Base-by-base conservation (phyloP, 257 asterid genomes). In the Solanum infundibuliforme region DNA sequence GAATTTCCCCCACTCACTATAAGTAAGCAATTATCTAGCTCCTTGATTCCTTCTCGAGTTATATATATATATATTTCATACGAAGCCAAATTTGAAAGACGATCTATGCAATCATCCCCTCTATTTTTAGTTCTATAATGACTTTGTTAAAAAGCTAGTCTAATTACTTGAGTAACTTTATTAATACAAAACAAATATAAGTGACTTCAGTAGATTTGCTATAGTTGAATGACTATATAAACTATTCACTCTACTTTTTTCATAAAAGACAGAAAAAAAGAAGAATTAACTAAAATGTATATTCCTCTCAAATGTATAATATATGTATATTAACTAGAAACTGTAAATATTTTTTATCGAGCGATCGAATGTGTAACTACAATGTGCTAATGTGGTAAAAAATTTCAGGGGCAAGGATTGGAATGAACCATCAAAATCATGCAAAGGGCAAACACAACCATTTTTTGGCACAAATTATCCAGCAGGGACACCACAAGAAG, bases 1-100 rank as follows among this genome's bases (percentile, higher is more conserved):
- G 99, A 86, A 92, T 95, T 89, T 95, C 99, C 31, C 99, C 99
- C 16, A 89, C 92, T 11, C 99, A 97, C 88, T 97, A 95, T 83
- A 83, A 84, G 98, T 97, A 93, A 92, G 98, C 60, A 46, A 12
- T 10, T 1, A 3, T 18, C n/a, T 6, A 55, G 11, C 36, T 27
- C 21, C 13, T 8, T 79, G 4, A 16, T 27, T 77, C 16, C 48
- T 77, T 77, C 14, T 41, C 18, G n/a, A 72, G 29, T 74, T 52
- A 9, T 34, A 71, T 32, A 68, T 32, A 68, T 58, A 58, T 21
- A 21, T 5, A 12, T 68, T 16, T 52, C 4, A 52, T 52, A 52
- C 3, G 62, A 52, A 52, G 62, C 1, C 62, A 52, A 52, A 18
- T 18, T 52, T 1, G 0, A 18, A 52, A 52, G 3, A 48, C 3